phyloP scores from a whole-genome alignment of 2,329 filamentous ascomycete genomes.

The Chrysoporthe cubensis region DNA sequence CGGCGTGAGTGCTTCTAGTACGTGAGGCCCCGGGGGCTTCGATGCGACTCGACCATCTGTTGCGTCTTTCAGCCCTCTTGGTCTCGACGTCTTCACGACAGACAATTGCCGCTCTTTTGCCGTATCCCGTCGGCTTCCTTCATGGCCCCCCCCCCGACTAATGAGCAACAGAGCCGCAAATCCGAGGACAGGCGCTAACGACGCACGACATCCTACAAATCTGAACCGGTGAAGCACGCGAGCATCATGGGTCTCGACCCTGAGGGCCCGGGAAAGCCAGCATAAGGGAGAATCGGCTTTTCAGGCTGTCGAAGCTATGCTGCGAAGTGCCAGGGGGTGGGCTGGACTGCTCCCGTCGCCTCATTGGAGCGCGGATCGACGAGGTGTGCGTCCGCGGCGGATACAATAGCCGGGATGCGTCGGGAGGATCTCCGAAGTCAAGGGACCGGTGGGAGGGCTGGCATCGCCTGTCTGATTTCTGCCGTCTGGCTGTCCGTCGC shows the following conservation, averaged over 20 bases:
- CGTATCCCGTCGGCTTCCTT: not conserved
- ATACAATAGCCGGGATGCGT: not conserved
- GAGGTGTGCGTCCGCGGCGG: constrained; percentile 5
- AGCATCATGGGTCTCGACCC: not conserved
- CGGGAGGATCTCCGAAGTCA: constrained; percentile 5
- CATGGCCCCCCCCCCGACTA: not conserved
- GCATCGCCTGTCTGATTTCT: not conserved
- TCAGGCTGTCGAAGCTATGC: not conserved
- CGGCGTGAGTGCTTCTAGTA: too few relatives aligned
- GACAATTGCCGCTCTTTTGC: not conserved
- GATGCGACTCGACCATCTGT: too few relatives aligned
- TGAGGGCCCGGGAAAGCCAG: not conserved
- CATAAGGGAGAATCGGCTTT: not conserved
- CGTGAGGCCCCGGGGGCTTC: too few relatives aligned
- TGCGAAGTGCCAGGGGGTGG: not conserved
- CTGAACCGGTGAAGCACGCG: not conserved
- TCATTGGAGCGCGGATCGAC: constrained; percentile 3
- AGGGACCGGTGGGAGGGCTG: not conserved
- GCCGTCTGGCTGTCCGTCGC: not conserved
- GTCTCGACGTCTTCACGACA: too few relatives aligned
- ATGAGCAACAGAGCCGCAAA: constrained; percentile 1
- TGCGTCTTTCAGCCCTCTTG: too few relatives aligned
- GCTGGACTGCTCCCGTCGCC: not conserved
- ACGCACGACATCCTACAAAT: not conserved
- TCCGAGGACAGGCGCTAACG: constrained; percentile 1